Conservation (phyloP, 345 rosid species). For the Physaria fendleri region DNA sequence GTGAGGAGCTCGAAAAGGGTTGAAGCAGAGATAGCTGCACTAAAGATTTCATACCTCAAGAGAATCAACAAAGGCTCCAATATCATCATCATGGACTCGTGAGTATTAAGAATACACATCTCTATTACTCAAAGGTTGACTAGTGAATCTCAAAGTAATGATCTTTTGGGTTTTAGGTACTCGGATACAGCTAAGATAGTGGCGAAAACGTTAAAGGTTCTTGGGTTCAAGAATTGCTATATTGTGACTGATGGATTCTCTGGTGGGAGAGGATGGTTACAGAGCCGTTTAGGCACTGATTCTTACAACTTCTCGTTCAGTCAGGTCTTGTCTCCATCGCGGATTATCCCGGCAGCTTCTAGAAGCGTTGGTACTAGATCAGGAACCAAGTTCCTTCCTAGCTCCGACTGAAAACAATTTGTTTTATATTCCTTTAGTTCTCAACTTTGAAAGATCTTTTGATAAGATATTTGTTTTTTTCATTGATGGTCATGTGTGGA, state of each 20-base stretch:
- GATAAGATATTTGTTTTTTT: too few species aligned
- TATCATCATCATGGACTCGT: conserved; percentile 86
- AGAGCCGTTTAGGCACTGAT: conserved; percentile 81
- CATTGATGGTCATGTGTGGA: too few species aligned
- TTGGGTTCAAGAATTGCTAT: conserved; percentile 81
- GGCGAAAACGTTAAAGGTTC: conserved; percentile 57
- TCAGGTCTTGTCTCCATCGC: conserved; percentile 63
- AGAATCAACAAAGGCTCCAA: conserved; percentile 76
- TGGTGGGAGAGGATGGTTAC: conserved; percentile 84
- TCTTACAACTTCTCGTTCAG: conserved; percentile 62
- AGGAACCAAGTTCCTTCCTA: conserved; percentile 69
- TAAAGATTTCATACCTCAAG: conserved; percentile 87
- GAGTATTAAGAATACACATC: too few species aligned
- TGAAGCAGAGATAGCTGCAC: conserved; percentile 87
- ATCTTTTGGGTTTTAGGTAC: conserved; percentile 46
- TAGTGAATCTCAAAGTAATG: too few species aligned
- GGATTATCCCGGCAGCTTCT: conserved; percentile 50
- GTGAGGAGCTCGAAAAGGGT: conserved; percentile 65
- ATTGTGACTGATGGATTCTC: conserved; percentile 74
- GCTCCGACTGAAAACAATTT: conserved; percentile 46
- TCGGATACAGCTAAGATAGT: conserved; percentile 73
- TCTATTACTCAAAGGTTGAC: too few species aligned
- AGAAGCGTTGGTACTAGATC: conserved; percentile 53
- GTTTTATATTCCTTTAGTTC: too few species aligned
- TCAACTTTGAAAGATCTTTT: too few species aligned